These are phyloP conservation scores for Xylaria nigripes DNA, from an alignment of 495 filamentous ascomycete genomes.

Conservation along the genomic window DNA sequence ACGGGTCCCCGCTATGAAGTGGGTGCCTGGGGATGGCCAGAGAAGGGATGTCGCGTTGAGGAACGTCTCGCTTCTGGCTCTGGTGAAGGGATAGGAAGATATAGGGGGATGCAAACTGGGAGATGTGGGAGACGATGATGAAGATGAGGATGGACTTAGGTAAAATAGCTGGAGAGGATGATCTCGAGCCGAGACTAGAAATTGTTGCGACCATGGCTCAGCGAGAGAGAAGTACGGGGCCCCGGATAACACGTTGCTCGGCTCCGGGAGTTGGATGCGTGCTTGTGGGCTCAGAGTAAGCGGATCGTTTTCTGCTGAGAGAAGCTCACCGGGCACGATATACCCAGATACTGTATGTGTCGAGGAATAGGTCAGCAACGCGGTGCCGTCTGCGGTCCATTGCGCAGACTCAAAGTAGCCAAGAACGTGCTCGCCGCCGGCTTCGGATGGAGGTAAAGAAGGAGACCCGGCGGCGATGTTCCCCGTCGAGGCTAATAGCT, in stretches of 20 bases:
- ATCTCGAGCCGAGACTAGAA: conserved; percentile 58
- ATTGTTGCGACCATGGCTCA: conserved; percentile 55
- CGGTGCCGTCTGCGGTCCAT: conserved; percentile 76
- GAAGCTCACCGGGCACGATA: conserved; percentile 64
- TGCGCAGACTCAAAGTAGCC: conserved; percentile 48
- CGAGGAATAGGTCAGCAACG: conserved; percentile 63
- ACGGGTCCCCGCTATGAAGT: conserved; percentile 66
- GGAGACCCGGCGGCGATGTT: conserved; percentile 11
- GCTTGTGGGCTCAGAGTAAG: conserved; percentile 53
- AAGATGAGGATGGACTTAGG: conserved; percentile 14
- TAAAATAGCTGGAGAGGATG: conserved; percentile 67
- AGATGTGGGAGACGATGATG: conserved; percentile 19
- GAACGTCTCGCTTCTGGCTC: conserved; percentile 70
- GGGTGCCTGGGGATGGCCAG: conserved; percentile 51
- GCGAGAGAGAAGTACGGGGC: conserved; percentile 66
- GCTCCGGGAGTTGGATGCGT: conserved; percentile 51
- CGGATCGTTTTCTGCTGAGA: conserved; percentile 43
- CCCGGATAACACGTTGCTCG: conserved; percentile 60
- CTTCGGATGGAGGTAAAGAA: background rate
- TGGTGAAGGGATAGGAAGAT: conserved; percentile 61
- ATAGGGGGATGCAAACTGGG: conserved; percentile 38
- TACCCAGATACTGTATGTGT: conserved; percentile 62
- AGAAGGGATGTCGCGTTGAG: conserved; percentile 66
- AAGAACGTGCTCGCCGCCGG: conserved; percentile 4
- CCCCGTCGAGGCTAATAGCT: conserved; percentile 37